These are phyloP conservation scores for Brassica rapa DNA, from an alignment of 345 rosid genomes.

Conservation along the genomic window DNA sequence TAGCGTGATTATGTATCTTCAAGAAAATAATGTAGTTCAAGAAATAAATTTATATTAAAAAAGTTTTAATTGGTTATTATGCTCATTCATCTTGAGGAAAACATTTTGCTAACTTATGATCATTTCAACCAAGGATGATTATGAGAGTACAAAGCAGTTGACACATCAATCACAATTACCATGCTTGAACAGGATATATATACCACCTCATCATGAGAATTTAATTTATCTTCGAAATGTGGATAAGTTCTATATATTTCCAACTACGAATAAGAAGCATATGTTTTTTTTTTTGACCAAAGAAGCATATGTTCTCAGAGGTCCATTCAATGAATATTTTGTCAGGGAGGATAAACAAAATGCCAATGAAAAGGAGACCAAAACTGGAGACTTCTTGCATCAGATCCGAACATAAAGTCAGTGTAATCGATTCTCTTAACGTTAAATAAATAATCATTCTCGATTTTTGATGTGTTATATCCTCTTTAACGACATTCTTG, in stretches of 20 bases:
- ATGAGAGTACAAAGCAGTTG: neutral
- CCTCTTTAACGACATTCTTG: conserved; percentile 20
- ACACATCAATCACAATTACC: neutral
- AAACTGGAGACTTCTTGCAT: conserved; percentile 64
- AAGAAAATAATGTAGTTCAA: conserved; percentile 19
- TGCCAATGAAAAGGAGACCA: conserved; percentile 42
- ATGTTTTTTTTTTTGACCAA: neutral
- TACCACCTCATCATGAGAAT: neutral
- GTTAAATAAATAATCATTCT: neutral
- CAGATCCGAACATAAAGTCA: conserved; percentile 54
- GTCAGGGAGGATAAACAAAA: conserved; percentile 45
- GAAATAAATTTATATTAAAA: neutral
- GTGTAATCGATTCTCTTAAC: no score
- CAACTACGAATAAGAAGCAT: conserved; percentile 26
- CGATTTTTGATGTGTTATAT: conserved; percentile 25
- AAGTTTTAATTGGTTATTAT: neutral
- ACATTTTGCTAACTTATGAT: neutral
- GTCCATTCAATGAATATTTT: conserved; percentile 48
- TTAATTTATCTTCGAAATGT: neutral
- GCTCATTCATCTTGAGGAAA: conserved; percentile 3
- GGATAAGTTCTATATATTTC: neutral
- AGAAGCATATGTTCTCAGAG: conserved; percentile 33
- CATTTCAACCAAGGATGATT: neutral
- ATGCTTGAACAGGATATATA: no score
- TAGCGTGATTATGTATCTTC: conserved; percentile 24